Evolutionary conservation across 2,329 filamentous ascomycete genomes (phyloP), one percentile per base, ranked within the genome.

Genomic region (Trichothecium roseum): DNA sequence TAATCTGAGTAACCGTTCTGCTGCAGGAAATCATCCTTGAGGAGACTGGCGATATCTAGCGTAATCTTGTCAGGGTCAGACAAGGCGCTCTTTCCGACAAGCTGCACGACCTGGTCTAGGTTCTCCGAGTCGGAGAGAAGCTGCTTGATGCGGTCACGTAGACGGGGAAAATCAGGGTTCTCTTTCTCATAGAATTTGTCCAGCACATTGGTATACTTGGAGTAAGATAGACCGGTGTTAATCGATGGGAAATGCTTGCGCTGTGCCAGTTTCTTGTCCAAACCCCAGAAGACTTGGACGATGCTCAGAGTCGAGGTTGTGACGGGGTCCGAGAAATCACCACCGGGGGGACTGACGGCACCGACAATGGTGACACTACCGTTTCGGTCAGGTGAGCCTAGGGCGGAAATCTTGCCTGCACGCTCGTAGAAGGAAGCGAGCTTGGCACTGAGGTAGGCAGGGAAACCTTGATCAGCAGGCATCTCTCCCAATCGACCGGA

Each of bases 1-100:
- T 98, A 96, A 63, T 96, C 86, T 47, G 84, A 91, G 76, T 98
- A 98, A 44, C 91, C 91, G 66, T 98, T 98, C 62, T 98, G 91
- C 65, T 98, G 91, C 56, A 98, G 60, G 68, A 98, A 98, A 59
- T 98, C 91, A 56, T 98, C 91, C 76, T 98, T 98, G 63, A 98
- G 68, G 48, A 98, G 68, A 14, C 77, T 80, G 14, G 91, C 84
- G 43, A 98, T 78, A 56, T 96, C 93, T 35, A 98, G 72, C 1
- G 88, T 95, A 53, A 98, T 98, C 78, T 98, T 98, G 72, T 98
- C 91, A 7, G 84, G 78, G 56, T 98, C 91, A 41, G 89, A 94
- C 45, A 98, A 69, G 18, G 91, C 91, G 38, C 87, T 93, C 69
- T 98, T 98, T 59, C 91, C 91, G 46, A 98, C 91, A 42, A 98